Evolutionary conservation across 257 asterid genomes (phyloP).

Genomic region (Solanum stenotomum): DNA sequence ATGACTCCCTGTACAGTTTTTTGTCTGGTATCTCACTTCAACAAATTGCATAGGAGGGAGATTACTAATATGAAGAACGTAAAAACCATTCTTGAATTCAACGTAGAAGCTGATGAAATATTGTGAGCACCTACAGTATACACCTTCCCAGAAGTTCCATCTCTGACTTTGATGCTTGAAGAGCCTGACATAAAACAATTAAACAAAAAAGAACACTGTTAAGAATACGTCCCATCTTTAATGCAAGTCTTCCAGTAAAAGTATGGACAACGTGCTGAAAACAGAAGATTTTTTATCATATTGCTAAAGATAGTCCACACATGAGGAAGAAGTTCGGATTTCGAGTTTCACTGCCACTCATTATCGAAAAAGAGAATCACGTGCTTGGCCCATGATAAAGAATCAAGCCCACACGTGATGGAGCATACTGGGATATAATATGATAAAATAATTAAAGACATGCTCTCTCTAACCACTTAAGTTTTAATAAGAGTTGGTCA

Average conservation of each 20-base stretch:
- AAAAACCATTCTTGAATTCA: slow-evolving; percentile 17
- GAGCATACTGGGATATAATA: not conserved
- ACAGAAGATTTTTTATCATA: not conserved
- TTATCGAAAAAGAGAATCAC: not conserved
- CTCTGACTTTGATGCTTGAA: slow-evolving; percentile 63
- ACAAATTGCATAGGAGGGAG: slow-evolving; percentile 19
- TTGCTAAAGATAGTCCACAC: not conserved
- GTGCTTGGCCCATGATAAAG: not conserved
- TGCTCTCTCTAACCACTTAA: not conserved
- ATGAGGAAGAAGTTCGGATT: not conserved
- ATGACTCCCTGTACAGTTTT: not conserved
- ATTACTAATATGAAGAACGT: slow-evolving; percentile 27
- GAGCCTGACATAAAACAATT: slow-evolving; percentile 46
- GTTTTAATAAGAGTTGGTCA: not conserved
- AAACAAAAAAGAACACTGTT: not conserved
- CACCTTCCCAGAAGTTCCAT: slow-evolving; percentile 42
- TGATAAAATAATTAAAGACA: not conserved
- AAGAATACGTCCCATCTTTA: not conserved
- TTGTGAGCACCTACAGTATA: slow-evolving; percentile 46
- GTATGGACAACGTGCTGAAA: not conserved
- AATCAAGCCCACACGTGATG: not conserved
- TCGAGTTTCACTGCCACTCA: not conserved
- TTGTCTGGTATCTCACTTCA: slow-evolving; percentile 15
- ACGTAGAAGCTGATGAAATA: slow-evolving; percentile 38
- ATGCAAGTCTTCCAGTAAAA: not conserved